Conservation (phyloP, 163 green algal species). For the Chlorella variabilis region DNA sequence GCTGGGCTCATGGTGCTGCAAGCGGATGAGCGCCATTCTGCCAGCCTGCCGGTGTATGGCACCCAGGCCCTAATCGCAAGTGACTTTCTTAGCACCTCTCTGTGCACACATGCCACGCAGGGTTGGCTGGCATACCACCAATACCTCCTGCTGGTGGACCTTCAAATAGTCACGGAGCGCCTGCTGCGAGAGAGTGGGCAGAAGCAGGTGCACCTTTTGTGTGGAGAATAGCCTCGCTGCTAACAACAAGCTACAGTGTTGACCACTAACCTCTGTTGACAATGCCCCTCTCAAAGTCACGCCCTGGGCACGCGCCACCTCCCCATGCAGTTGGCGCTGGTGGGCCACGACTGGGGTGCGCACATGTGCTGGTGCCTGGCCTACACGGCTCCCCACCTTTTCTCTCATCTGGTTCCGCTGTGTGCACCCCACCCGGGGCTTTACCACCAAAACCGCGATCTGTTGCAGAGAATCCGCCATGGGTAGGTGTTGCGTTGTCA, state of each 20-base stretch:
- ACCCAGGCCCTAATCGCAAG: no score
- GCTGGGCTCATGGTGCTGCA: no score
- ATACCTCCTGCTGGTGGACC: background rate
- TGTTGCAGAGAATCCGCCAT: background rate
- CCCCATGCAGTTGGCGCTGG: constrained; percentile 27
- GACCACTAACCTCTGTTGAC: no score
- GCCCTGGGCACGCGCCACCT: no score
- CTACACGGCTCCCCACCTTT: constrained; percentile 36
- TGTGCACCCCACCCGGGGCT: background rate
- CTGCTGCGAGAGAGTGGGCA: constrained; percentile 12
- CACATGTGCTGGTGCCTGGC: constrained; percentile 57
- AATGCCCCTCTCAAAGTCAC: no score
- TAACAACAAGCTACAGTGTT: no score
- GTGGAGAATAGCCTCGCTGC: no score
- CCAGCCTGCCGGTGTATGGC: no score
- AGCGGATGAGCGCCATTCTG: no score
- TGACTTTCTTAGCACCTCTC: no score
- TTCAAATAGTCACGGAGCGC: background rate
- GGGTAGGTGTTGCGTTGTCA: background rate
- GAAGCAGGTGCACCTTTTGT: constrained; percentile 37
- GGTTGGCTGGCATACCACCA: background rate
- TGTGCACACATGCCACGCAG: no score
- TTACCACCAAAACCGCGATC: background rate
- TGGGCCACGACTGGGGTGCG: constrained; percentile 75
- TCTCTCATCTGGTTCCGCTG: background rate